phyloP scores from a whole-genome alignment of 192 early-diverging fungal genomes.

The Podila verticillata region DNA sequence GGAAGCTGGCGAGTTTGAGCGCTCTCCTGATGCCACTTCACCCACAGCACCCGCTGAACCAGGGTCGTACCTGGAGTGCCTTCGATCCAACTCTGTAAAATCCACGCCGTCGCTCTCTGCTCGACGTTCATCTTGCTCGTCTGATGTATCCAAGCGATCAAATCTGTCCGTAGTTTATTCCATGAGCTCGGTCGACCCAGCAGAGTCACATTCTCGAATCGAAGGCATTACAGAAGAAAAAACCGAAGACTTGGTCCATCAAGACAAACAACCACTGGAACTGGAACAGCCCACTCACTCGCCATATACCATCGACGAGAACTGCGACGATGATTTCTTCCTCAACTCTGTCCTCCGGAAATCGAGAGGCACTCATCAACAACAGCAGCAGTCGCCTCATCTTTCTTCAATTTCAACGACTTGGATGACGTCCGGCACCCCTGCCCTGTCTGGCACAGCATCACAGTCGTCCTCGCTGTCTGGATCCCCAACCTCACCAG shows the following conservation, averaged over 20 bases:
- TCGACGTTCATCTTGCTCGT: neutral
- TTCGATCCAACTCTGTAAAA: neutral
- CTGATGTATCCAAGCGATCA: neutral
- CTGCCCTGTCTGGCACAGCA: neutral
- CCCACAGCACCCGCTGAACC: neutral
- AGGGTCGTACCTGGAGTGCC: neutral
- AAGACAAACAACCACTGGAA: neutral
- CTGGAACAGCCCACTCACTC: neutral
- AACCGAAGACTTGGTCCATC: neutral
- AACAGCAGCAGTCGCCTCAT: neutral
- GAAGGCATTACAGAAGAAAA: neutral
- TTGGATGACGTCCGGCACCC: neutral
- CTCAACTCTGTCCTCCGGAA: constrained; percentile 41
- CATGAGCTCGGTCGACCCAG: neutral
- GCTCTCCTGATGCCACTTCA: neutral
- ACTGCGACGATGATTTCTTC: constrained; percentile 51
- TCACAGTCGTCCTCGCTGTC: neutral
- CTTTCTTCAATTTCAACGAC: neutral
- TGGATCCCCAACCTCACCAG: neutral
- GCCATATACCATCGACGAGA: constrained; percentile 47
- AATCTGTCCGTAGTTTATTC: neutral
- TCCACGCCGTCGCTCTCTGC: neutral
- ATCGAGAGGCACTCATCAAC: constrained; percentile 1
- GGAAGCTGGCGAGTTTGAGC: neutral
- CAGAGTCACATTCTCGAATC: neutral